These are phyloP conservation scores for Agaricus subrufescens DNA, from an alignment of 768 basidiomycete genomes.

Conservation along the genomic window DNA sequence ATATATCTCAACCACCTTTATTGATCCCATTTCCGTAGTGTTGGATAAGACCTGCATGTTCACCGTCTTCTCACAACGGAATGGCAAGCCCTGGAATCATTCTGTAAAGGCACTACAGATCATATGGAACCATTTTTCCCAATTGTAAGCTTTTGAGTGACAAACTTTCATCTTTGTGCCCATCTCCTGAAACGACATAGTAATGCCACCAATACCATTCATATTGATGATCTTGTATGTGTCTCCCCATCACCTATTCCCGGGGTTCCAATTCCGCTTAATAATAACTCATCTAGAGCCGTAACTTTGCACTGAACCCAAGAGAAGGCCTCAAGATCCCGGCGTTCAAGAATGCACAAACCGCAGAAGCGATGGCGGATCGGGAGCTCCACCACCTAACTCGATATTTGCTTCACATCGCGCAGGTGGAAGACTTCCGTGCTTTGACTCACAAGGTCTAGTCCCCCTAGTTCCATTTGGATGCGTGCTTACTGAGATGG, in stretches of 20 bases:
- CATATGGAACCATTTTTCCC: slow-evolving; percentile 84
- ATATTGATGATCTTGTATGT: slow-evolving; percentile 78
- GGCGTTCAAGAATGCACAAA: slow-evolving; percentile 78
- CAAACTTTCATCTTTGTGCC: neutral
- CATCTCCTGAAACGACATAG: slow-evolving; percentile 25
- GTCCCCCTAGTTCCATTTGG: neutral
- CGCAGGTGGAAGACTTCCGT: slow-evolving; percentile 55
- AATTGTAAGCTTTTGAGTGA: slow-evolving; percentile 45
- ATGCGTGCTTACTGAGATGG: neutral
- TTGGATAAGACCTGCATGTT: slow-evolving; percentile 90
- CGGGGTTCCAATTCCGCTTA: neutral
- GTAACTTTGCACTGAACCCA: slow-evolving; percentile 88
- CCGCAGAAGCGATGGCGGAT: slow-evolving; percentile 56
- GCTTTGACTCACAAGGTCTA: slow-evolving; percentile 63
- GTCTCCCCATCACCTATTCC: neutral
- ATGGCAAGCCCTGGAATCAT: slow-evolving; percentile 72
- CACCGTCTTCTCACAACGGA: slow-evolving; percentile 71
- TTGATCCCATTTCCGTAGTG: slow-evolving; percentile 33
- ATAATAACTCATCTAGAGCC: slow-evolving; percentile 37
- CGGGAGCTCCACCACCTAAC: slow-evolving; percentile 64
- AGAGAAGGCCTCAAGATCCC: slow-evolving; percentile 78
- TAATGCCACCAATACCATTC: slow-evolving; percentile 71
- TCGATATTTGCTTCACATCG: slow-evolving; percentile 63
- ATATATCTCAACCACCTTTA: neutral
- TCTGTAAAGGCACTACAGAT: slow-evolving; percentile 80